phyloP scores from a whole-genome alignment of 768 basidiomycete species.

The Russula lepida region DNA sequence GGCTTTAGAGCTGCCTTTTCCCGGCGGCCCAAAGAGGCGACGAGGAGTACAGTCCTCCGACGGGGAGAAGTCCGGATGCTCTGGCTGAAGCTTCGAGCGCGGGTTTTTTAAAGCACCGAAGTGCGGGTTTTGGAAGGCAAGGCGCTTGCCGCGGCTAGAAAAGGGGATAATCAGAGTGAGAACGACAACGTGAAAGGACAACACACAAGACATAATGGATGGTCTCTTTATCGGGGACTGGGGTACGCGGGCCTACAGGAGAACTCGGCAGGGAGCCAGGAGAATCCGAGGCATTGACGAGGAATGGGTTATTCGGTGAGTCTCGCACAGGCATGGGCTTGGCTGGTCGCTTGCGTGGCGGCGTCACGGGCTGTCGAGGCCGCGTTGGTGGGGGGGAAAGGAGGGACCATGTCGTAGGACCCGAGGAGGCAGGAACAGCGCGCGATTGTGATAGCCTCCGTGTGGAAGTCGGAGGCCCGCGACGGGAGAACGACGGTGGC shows the following conservation, averaged over 20 bases:
- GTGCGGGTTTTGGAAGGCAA: slow-evolving; percentile 19
- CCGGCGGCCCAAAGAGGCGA: slow-evolving; percentile 13
- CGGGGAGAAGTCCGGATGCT: slow-evolving; percentile 21
- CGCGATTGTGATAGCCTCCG: slow-evolving; percentile 19
- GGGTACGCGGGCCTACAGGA: slow-evolving; percentile 18
- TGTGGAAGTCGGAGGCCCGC: slow-evolving; percentile 11
- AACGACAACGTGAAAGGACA: not conserved
- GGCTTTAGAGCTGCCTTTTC: not conserved
- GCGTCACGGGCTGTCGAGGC: slow-evolving; percentile 16
- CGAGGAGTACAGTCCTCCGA: slow-evolving; percentile 21
- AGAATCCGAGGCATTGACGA: slow-evolving; percentile 13
- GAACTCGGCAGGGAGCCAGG: slow-evolving; percentile 18
- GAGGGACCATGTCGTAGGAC: slow-evolving; percentile 13
- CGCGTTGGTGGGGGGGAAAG: slow-evolving; percentile 20
- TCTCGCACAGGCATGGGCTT: slow-evolving; percentile 20
- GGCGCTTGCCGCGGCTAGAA: slow-evolving; percentile 19
- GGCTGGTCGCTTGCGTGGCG: slow-evolving; percentile 10
- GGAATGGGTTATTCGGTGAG: slow-evolving; percentile 22
- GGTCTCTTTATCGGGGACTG: slow-evolving; percentile 13
- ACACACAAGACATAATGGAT: slow-evolving; percentile 22
- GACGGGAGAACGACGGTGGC: slow-evolving; percentile 11
- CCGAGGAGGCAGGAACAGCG: slow-evolving; percentile 12
- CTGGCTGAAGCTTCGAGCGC: slow-evolving; percentile 13
- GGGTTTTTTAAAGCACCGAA: slow-evolving; percentile 11
- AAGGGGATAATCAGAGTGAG: too few relatives aligned